These are phyloP conservation scores for Mimosa bimucronata DNA, from an alignment of 306 rosid genomes.

Conservation along the genomic window DNA sequence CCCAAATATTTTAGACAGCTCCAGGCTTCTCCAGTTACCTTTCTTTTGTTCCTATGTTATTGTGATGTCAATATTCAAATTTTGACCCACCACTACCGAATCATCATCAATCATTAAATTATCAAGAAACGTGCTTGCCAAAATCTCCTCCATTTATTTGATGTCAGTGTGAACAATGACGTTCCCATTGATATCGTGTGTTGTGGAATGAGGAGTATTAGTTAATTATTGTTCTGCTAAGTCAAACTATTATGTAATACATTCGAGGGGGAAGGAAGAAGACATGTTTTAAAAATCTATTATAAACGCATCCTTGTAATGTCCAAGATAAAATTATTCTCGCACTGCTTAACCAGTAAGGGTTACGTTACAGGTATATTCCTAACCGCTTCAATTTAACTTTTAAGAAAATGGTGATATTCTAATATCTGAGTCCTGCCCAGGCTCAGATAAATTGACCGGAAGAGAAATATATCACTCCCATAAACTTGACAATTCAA, in stretches of 20 bases:
- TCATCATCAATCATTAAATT: background rate
- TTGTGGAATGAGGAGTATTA: background rate
- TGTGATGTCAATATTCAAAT: constrained; percentile 13
- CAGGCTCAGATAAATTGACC: background rate
- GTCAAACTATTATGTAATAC: background rate
- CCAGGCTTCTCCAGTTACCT: background rate
- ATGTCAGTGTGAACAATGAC: background rate
- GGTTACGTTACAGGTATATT: background rate
- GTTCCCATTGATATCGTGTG: background rate
- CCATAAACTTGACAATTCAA: background rate
- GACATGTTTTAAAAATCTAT: too few relatives aligned
- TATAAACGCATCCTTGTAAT: background rate
- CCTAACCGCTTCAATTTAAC: too few relatives aligned
- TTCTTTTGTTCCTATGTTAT: background rate
- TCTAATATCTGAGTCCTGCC: too few relatives aligned
- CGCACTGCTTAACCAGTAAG: background rate
- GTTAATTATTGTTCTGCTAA: background rate
- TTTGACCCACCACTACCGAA: constrained; percentile 15
- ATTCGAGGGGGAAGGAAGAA: too few relatives aligned
- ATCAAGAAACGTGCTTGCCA: background rate
- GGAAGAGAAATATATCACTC: background rate
- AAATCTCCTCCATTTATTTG: background rate
- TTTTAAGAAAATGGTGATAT: too few relatives aligned
- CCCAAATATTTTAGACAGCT: background rate
- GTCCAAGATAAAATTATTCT: background rate